Conservation (phyloP, 768 basidiomycete genomes). For the Auriscalpium orientale region DNA sequence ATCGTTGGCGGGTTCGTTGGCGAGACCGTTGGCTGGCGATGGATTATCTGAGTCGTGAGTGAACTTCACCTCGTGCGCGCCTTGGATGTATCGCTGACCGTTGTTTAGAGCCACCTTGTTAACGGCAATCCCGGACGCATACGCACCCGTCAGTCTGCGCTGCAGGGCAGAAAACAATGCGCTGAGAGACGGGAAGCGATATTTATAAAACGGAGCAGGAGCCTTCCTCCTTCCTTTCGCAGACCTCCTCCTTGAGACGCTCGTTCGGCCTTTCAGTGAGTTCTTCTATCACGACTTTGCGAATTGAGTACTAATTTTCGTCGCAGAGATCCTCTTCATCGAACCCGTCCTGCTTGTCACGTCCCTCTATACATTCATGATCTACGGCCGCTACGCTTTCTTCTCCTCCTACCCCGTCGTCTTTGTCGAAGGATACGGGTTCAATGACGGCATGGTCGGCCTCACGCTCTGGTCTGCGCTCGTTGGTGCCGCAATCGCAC, state of each 20-base stretch:
- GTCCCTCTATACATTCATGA: slow-evolving; percentile 35
- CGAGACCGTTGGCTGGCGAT: slow-evolving; percentile 27
- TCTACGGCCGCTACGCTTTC: slow-evolving; percentile 33
- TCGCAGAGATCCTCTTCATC: slow-evolving; percentile 31
- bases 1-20: slow-evolving; percentile 41
- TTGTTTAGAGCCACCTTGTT: slow-evolving; percentile 7
- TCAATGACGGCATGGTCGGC: too few relatives aligned
- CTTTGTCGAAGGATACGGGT: slow-evolving; percentile 29
- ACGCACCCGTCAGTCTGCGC: slow-evolving; percentile 34
- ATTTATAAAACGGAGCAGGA: slow-evolving; percentile 36
- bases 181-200: slow-evolving; percentile 26
- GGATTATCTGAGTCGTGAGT: slow-evolving; percentile 25
- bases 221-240: slow-evolving; percentile 27
- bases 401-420: slow-evolving; percentile 30
- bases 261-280: slow-evolving; percentile 34
- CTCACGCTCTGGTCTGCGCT: too few relatives aligned
- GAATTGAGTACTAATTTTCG: not conserved
- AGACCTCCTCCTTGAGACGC: slow-evolving; percentile 31
- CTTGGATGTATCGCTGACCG: not conserved
- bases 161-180: slow-evolving; percentile 30
- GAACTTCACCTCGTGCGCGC: not conserved
- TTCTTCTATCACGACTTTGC: not conserved
- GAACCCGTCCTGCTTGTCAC: slow-evolving; percentile 40
- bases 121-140: slow-evolving; percentile 38
- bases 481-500: too few relatives aligned